phyloP scores from a whole-genome alignment of 169 alveolate species.

The Eimeria praecox region DNA sequence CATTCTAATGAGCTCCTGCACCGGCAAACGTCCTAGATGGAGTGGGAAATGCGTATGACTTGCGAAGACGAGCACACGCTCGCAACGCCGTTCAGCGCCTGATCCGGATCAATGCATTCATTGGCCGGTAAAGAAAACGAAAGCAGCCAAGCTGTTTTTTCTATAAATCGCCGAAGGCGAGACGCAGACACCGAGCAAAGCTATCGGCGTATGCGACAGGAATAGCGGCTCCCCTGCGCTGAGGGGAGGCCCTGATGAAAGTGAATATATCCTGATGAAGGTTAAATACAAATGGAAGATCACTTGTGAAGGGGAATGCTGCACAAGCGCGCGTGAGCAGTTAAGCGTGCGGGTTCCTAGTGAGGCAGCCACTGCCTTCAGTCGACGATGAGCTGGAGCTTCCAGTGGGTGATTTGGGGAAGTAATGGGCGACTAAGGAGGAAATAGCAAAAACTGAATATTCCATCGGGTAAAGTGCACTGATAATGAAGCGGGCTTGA shows the following conservation, averaged over 20 bases:
- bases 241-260: not conserved
- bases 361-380: slow-evolving; percentile 33
- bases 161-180: not conserved
- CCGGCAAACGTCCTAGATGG: not conserved
- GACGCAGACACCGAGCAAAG: not conserved
- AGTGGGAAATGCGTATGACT: not conserved
- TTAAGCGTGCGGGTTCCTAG: not conserved
- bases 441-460: slow-evolving; percentile 3
- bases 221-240: not conserved
- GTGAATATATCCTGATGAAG: not conserved
- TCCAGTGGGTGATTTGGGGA: not conserved
- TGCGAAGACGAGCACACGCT: not conserved
- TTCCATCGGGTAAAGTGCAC: not conserved
- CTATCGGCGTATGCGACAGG: not conserved
- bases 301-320: not conserved
- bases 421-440: not conserved
- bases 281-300: not conserved
- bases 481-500: not conserved
- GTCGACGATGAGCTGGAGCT: not conserved
- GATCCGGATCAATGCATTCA: not conserved
- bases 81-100: slow-evolving; percentile 1
- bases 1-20: slow-evolving; percentile 13
- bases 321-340: not conserved
- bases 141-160: not conserved
- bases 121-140: not conserved